These are phyloP conservation scores for Candolleomyces efflorescens DNA, from an alignment of 768 basidiomycete genomes.

Conservation along the genomic window DNA sequence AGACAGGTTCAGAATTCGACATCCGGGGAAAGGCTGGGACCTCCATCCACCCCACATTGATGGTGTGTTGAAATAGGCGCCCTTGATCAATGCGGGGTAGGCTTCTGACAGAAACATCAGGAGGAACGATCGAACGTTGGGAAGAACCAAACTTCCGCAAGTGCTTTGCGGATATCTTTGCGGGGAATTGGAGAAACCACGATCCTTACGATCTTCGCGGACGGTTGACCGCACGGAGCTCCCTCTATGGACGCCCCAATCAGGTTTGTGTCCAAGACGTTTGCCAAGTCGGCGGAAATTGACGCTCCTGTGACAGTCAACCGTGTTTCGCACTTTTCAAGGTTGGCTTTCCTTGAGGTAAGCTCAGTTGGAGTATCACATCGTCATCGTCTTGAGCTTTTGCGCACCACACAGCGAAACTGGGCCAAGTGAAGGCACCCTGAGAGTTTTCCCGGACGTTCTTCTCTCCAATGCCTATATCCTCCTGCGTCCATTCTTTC, in stretches of 20 bases:
- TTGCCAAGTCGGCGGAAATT: neutral
- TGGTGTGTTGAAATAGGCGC: slow-evolving; percentile 19
- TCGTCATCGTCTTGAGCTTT: slow-evolving; percentile 8
- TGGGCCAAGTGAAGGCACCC: slow-evolving; percentile 63
- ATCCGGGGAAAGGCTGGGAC: slow-evolving; percentile 57
- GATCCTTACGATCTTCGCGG: slow-evolving; percentile 63
- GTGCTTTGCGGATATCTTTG: slow-evolving; percentile 60
- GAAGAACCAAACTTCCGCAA: slow-evolving; percentile 55
- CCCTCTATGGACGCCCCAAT: slow-evolving; percentile 52
- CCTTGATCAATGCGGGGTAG: neutral
- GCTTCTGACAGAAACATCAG: slow-evolving; percentile 26
- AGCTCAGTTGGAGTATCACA: neutral
- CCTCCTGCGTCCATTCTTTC: slow-evolving; percentile 77
- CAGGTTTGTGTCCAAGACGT: neutral
- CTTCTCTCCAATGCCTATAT: slow-evolving; percentile 65
- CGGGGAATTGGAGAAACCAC: slow-evolving; percentile 58
- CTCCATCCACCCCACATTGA: slow-evolving; percentile 42
- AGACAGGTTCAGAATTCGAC: slow-evolving; percentile 70
- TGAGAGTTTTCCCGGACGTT: slow-evolving; percentile 66
- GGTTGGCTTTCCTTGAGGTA: slow-evolving; percentile 76
- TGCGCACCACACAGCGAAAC: slow-evolving; percentile 41
- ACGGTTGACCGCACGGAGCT: slow-evolving; percentile 55
- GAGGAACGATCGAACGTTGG: slow-evolving; percentile 75
- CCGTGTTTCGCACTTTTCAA: slow-evolving; percentile 62
- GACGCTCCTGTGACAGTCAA: slow-evolving; percentile 25